These are phyloP conservation scores for Rhodomyrtus tomentosa DNA, from an alignment of 345 rosid genomes.

Conservation along the genomic window DNA sequence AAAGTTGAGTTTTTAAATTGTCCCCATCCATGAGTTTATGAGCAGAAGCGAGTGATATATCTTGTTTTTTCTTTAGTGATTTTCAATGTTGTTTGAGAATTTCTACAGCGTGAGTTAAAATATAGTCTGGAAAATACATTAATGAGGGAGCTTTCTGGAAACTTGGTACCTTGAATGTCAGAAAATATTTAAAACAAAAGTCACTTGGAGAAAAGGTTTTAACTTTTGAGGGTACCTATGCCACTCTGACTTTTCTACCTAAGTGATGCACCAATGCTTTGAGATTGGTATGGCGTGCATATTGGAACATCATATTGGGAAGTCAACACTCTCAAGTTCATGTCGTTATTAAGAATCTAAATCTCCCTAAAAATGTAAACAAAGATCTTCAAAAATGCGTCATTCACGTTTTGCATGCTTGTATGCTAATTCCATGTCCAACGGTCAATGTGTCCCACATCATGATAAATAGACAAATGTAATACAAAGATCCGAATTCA, in stretches of 20 bases:
- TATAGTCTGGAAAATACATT: background rate
- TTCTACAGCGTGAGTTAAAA: background rate
- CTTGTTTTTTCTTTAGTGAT: background rate
- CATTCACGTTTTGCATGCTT: background rate
- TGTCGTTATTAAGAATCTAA: background rate
- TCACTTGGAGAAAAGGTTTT: background rate
- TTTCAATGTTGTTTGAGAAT: background rate
- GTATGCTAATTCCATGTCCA: background rate
- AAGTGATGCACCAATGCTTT: background rate
- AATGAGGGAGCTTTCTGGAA: background rate
- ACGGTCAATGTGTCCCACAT: background rate
- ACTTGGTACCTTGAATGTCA: background rate
- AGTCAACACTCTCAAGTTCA: background rate
- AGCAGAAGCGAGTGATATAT: background rate
- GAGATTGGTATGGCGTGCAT: background rate
- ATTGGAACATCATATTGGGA: background rate
- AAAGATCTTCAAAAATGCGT: background rate
- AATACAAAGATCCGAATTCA: background rate
- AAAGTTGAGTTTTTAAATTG: background rate
- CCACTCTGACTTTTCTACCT: background rate
- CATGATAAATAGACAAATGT: background rate
- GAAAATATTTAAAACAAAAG: background rate
- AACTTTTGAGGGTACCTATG: background rate
- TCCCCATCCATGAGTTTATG: background rate
- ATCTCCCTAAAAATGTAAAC: background rate